Evolutionary conservation across 2,329 filamentous ascomycete species (phyloP).

Genomic region (Taxawa tesnikishii): DNA sequence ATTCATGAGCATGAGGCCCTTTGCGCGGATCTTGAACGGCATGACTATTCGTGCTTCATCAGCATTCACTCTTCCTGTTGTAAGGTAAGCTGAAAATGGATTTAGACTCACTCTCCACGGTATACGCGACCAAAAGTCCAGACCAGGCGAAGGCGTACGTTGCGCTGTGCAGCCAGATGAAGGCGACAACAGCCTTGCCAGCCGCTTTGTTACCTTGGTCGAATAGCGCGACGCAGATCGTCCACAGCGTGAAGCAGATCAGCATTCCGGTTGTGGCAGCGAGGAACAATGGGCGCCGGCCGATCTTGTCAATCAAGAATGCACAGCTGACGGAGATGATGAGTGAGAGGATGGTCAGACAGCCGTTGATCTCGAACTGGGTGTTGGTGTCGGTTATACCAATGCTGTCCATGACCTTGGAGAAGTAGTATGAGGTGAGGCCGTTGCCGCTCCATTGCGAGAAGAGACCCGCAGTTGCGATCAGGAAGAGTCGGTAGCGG

Average conservation of each 20-base stretch:
- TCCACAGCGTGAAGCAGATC: conserved; percentile 23
- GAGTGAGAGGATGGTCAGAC: conserved; percentile 48
- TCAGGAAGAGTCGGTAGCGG: conserved; percentile 37
- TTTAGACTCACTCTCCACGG: too few relatives aligned
- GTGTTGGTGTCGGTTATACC: conserved; percentile 16
- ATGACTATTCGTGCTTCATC: too few relatives aligned
- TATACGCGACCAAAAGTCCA: conserved; percentile 43
- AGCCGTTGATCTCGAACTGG: conserved; percentile 29
- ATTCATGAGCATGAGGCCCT: conserved; percentile 38
- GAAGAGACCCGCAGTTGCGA: conserved; percentile 38
- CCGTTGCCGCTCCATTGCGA: conserved; percentile 44
- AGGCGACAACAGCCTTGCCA: conserved; percentile 24
- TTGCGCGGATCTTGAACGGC: neutral
- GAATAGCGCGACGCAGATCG: conserved; percentile 36
- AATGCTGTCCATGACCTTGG: conserved; percentile 15
- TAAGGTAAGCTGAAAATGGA: too few relatives aligned
- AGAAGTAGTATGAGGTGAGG: conserved; percentile 27
- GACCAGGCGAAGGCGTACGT: conserved; percentile 47
- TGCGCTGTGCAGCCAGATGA: conserved; percentile 38
- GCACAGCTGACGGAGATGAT: conserved; percentile 38
- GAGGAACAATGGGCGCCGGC: conserved; percentile 17
- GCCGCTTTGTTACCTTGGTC: conserved; percentile 21
- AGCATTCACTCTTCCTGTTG: too few relatives aligned
- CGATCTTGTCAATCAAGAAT: conserved; percentile 17
- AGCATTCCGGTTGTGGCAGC: conserved; percentile 24